Percentiles rank a stretch among this genome's conserved stretches.
phyloP scores from a whole-genome alignment of 495 filamentous ascomycete species.

The Penicillium longicatenatum region DNA sequence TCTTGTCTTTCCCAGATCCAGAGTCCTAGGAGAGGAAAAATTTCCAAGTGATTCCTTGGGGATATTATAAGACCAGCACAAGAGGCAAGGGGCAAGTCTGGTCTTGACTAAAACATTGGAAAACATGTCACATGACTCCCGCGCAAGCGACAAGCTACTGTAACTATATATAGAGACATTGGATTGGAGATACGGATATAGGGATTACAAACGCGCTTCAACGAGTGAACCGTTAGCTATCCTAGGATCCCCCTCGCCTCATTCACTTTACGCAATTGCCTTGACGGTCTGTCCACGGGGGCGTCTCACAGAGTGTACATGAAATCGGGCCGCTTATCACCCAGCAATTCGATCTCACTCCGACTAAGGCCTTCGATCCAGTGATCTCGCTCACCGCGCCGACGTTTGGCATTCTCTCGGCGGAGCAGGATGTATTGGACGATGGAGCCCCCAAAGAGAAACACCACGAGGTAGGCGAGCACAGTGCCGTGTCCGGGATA shows the following conservation, averaged over 20 bases:
- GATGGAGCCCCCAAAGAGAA: conserved; percentile 61
- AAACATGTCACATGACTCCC: background rate
- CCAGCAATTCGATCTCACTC: conserved; percentile 42
- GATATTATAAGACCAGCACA: background rate
- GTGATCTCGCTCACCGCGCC: conserved; percentile 67
- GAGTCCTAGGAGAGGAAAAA: background rate
- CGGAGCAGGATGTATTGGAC: conserved; percentile 65
- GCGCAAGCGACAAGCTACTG: background rate
- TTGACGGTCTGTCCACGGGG: no score
- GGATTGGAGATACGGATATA: background rate
- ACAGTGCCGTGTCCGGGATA: conserved; percentile 60
- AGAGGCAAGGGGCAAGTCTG: background rate
- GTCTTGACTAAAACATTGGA: background rate
- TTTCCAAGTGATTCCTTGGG: background rate
- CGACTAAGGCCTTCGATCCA: conserved; percentile 51
- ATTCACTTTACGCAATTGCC: no score
- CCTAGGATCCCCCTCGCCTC: no score
- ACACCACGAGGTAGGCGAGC: conserved; percentile 60
- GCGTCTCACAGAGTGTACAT: conserved; percentile 63
- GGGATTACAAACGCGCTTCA: background rate
- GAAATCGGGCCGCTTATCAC: conserved; percentile 78
- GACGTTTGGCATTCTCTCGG: conserved; percentile 40
- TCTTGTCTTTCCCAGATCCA: background rate
- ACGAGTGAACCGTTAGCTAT: background rate
- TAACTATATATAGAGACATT: background rate